Percentiles rank a stretch among this genome's conserved stretches.
Evolutionary conservation across 106 monocot genomes (phyloP).

Genomic region (Dendrobium officinale): DNA sequence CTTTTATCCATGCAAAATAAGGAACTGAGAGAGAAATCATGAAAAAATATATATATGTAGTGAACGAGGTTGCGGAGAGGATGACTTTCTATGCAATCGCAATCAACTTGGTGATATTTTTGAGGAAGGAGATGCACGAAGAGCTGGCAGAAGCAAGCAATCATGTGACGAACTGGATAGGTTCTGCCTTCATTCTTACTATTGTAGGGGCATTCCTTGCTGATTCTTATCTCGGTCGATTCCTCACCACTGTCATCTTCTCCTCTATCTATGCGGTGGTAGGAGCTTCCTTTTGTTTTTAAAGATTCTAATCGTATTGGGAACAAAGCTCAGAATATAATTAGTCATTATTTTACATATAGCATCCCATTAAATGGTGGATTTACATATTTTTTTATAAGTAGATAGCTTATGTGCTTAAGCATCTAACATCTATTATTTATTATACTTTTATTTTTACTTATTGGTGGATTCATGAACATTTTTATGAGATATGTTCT

Average conservation of each 20-base stretch:
- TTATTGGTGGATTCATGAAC: too few species aligned
- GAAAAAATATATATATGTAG: background rate
- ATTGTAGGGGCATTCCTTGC: background rate
- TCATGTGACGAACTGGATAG: background rate
- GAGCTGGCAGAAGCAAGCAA: background rate
- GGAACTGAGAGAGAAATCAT: too few species aligned
- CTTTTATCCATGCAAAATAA: too few species aligned
- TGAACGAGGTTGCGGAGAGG: slow-evolving; percentile 43
- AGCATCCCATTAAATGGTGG: too few species aligned
- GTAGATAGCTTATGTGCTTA: too few species aligned
- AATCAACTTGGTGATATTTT: slow-evolving; percentile 28
- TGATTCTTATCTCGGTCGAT: background rate
- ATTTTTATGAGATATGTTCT: too few species aligned
- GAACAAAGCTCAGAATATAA: too few species aligned
- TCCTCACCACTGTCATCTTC: background rate
- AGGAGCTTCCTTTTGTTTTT: background rate
- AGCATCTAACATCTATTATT: too few species aligned
- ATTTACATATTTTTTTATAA: too few species aligned
- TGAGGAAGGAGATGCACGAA: background rate
- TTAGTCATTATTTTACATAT: too few species aligned
- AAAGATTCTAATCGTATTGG: background rate
- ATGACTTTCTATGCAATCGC: slow-evolving; percentile 38
- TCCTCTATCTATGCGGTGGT: background rate
- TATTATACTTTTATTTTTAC: too few species aligned
- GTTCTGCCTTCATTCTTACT: background rate